These are phyloP conservation scores for Smithsoniella earleae DNA, from an alignment of 163 green algal species.

Conservation along the genomic window DNA sequence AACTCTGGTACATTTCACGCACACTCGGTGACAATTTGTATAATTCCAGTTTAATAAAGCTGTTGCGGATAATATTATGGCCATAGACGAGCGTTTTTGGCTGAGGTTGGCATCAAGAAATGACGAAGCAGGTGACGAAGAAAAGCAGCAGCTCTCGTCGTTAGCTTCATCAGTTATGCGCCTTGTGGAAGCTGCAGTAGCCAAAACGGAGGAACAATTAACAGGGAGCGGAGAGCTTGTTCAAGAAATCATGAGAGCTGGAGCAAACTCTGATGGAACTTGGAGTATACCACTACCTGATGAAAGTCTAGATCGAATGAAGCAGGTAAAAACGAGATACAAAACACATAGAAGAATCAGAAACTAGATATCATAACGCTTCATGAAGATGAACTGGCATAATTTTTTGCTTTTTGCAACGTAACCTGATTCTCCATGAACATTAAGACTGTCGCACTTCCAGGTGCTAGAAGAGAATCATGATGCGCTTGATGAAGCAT, in stretches of 20 bases:
- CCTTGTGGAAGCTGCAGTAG: slow-evolving; percentile 68
- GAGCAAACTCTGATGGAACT: slow-evolving; percentile 68
- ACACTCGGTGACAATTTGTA: neutral
- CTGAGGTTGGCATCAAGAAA: slow-evolving; percentile 67
- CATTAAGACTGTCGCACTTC: neutral
- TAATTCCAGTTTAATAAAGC: slow-evolving; percentile 47
- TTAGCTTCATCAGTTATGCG: slow-evolving; percentile 65
- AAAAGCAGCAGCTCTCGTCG: slow-evolving; percentile 36
- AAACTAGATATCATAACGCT: no score
- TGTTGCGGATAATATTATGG: slow-evolving; percentile 75
- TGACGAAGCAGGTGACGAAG: slow-evolving; percentile 45
- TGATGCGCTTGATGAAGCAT: slow-evolving; percentile 61
- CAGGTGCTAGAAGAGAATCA: slow-evolving; percentile 41
- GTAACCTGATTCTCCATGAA: neutral
- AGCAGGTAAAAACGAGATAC: slow-evolving; percentile 35
- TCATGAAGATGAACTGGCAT: neutral
- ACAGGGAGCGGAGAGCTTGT: slow-evolving; percentile 54
- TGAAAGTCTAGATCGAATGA: slow-evolving; percentile 49
- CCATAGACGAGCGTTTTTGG: slow-evolving; percentile 82
- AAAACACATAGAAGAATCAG: no score
- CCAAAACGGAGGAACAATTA: slow-evolving; percentile 66
- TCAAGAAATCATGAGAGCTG: slow-evolving; percentile 63
- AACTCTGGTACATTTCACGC: neutral
- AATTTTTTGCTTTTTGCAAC: neutral
- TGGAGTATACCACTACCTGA: slow-evolving; percentile 70